Evolutionary conservation across 208 protist species (phyloP).

Genomic region (Tritrichomonas musculus): DNA sequence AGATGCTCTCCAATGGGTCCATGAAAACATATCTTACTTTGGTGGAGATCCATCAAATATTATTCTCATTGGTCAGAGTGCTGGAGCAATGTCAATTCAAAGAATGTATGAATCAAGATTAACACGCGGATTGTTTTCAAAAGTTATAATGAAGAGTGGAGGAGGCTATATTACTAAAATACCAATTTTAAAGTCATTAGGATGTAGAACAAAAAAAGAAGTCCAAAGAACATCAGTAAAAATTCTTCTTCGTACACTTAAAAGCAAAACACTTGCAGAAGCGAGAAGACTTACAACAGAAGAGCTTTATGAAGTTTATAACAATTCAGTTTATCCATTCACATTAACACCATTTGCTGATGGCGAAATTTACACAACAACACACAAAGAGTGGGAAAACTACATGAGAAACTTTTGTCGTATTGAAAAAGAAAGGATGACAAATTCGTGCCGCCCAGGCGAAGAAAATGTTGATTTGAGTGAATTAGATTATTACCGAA

Average conservation of each 20-base stretch:
- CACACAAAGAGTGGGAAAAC: neutral
- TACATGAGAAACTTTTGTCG: too few species aligned
- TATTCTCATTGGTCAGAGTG: too few species aligned
- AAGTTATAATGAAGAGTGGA: neutral
- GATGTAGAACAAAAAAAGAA: neutral
- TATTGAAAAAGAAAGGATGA: too few species aligned
- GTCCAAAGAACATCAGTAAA: neutral
- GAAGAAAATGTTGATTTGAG: too few species aligned
- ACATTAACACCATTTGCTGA: neutral
- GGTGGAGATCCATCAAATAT: too few species aligned
- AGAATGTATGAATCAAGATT: neutral
- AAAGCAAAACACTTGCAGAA: neutral
- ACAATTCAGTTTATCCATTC: neutral
- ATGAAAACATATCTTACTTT: too few species aligned
- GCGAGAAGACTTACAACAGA: neutral
- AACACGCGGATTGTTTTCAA: neutral
- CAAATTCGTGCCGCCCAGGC: too few species aligned
- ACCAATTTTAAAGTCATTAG: too few species aligned
- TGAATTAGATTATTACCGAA: neutral
- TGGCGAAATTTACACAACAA: neutral
- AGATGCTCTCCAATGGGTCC: neutral
- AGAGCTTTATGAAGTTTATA: neutral
- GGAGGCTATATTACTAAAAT: neutral
- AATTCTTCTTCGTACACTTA: neutral
- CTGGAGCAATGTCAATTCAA: too few species aligned